Base-by-base conservation (phyloP, 2,329 filamentous ascomycete genomes). In the Pezicula neosporulosa region DNA sequence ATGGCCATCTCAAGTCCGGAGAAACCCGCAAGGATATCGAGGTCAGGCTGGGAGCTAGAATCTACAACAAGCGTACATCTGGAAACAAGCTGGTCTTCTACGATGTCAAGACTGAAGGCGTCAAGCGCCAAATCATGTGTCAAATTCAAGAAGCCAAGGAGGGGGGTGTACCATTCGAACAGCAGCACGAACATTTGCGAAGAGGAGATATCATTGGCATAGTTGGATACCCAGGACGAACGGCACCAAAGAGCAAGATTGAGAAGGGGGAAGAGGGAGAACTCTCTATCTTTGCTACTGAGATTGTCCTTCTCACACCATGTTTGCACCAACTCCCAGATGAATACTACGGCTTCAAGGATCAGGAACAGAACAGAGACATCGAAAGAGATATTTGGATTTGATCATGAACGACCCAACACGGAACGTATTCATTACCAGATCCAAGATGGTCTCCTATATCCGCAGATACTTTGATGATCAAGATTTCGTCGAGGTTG, bases 341-440 rank as follows among this genome's bases (percentile, higher is more conserved):
- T 55, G 90, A 94, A 71, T 87, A 93, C 73, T 97, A 90, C 68
- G 93, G 93, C 56, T 91, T 97, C 78, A 93, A 96, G 79, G 92
- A 97, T 69, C 83, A 91, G 67, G 94, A 99, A 73, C 88, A 92
- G 94, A 99, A 73, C 88, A 92, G 72, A 85, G 94, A 55, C 92
- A 90, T 80, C 88, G 95, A 63, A 89, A 96, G 76, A 83, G 93
- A 54, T 96, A 96, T 70, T 83, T 99, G 48, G 94, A 99, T 71
- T 77, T 99, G 62, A 94, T 99, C 72, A 96, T 97, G 87, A 67
- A 99, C 73, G 89, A 96, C 66, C 80, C 80, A 56, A 90, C 88
- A 43, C 84, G 91, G 50, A 82, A 95, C 54, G 87, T 92, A 52
- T 89, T 97, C 70, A 80, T 90, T 64, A 91, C 89, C 37, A 83